Percentiles rank a stretch among this genome's conserved stretches.
phyloP scores from a whole-genome alignment of 768 basidiomycete genomes.

The Kwoniella dejecticola region DNA sequence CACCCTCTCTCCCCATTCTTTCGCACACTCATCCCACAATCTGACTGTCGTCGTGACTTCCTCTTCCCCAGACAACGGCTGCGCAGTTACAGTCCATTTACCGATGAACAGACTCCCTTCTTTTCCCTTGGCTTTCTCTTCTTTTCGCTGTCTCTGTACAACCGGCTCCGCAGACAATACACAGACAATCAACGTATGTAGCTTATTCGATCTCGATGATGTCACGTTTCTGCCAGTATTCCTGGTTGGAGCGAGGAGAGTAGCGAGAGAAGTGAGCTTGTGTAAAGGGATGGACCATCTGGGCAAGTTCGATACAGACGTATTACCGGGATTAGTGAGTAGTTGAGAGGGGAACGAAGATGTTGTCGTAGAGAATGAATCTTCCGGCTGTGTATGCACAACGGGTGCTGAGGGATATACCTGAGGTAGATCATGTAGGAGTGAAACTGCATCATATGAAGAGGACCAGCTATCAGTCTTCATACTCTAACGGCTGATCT shows the following conservation, averaged over 20 bases:
- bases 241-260: background rate
- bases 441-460: background rate
- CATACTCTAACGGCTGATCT: background rate
- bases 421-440: background rate
- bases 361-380: constrained; percentile 41
- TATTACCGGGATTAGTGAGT: constrained; percentile 13
- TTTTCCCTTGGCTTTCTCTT: constrained; percentile 30
- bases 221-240: background rate
- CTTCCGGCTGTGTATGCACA: constrained; percentile 10
- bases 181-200: constrained; percentile 27
- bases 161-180: constrained; percentile 36
- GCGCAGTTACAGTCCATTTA: constrained; percentile 36
- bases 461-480: background rate
- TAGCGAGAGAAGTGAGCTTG: constrained; percentile 27
- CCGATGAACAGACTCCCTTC: constrained; percentile 39
- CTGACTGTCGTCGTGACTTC: constrained; percentile 33
- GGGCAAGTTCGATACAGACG: constrained; percentile 32
- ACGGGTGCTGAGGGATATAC: constrained; percentile 3
- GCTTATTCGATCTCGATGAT: background rate
- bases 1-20: constrained; percentile 36
- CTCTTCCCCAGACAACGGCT: background rate
- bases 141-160: constrained; percentile 30
- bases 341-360: constrained; percentile 30
- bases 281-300: constrained; percentile 43
- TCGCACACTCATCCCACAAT: constrained; percentile 43